phyloP scores from a whole-genome alignment of 1,139 yeast genomes.

The Taphrina confusa region DNA sequence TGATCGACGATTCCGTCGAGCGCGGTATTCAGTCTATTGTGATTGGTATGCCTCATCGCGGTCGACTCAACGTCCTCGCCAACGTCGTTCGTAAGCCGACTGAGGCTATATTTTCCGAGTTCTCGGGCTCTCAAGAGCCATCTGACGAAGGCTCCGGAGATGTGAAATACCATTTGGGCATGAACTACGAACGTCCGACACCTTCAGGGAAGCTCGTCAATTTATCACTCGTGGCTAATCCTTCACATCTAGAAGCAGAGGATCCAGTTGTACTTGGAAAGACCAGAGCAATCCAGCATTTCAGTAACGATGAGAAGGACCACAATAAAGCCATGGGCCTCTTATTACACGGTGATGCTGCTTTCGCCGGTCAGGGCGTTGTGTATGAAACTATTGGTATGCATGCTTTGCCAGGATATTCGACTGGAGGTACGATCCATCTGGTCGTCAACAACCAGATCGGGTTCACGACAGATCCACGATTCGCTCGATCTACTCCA shows the following conservation, averaged over 20 bases:
- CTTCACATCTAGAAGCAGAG: slow-evolving; percentile 98
- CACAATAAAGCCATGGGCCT: slow-evolving; percentile 88
- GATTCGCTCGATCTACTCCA: slow-evolving; percentile 95
- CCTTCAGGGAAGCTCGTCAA: slow-evolving; percentile 97
- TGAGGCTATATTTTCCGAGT: slow-evolving; percentile 95
- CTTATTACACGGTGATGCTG: slow-evolving; percentile 97
- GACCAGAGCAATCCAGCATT: slow-evolving; percentile 93
- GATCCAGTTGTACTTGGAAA: slow-evolving; percentile 98
- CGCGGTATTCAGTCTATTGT: slow-evolving; percentile 92
- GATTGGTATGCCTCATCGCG: slow-evolving; percentile 99
- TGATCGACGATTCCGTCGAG: slow-evolving; percentile 92
- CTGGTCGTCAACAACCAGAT: slow-evolving; percentile 96
- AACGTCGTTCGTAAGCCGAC: slow-evolving; percentile 98
- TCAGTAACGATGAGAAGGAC: slow-evolving; percentile 79
- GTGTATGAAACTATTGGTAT: slow-evolving; percentile 98
- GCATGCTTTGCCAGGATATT: slow-evolving; percentile 85
- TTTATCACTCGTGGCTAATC: slow-evolving; percentile 94
- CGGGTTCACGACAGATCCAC: slow-evolving; percentile 98
- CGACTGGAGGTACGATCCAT: slow-evolving; percentile 98
- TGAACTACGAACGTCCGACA: slow-evolving; percentile 98
- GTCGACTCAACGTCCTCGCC: slow-evolving; percentile 94
- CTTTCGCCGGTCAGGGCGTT: slow-evolving; percentile 98
- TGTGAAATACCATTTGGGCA: slow-evolving; percentile 98
- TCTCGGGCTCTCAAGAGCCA: slow-evolving; percentile 81
- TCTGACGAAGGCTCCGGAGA: slow-evolving; percentile 92